Evolutionary conservation across 1,284 basidiomycete species (phyloP), one percentile per base, ranked within the genome.

Genomic region (Apiotrichum sp.): DNA sequence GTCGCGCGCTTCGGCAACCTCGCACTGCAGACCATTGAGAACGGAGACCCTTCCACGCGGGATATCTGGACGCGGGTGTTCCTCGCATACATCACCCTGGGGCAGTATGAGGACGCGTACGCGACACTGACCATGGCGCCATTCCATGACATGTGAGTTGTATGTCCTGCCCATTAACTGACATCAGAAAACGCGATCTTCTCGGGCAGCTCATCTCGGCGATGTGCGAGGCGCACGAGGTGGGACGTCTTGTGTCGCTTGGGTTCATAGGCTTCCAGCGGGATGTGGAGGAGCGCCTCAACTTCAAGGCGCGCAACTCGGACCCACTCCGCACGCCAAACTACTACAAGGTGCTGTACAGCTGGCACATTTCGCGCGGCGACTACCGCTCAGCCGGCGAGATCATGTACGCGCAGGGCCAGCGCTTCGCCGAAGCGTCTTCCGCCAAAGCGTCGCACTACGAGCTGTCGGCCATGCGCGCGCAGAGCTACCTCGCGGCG

Each of bases 281-380:
- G 55, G 89, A 96, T 69, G 88, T 98, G 32, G 93, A 97, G 78
- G 85, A 84, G 52, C 86, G 88, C 16, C 80, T 99, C 47, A 84
- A 87, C 42, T 98, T 96, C 81, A 96, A 97, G 75, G 91, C 92
- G 9, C 84, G 93, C 59, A 96, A 98, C 73, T 88, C 87, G 22
- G 89, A 98, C 77, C 92, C 95, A 46, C 82, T 89, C 51, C 79
- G 86, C 43, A 82, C 80, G 44, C 93, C 93, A 0, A 87, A 87
- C 70, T 98, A 97, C 79, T 89, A 92, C 50, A 83, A 85, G 64
- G 89, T 98, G 56, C 78, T 98, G n/a, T 97, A 98, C 78, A 87
- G 91, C 48, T 98, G 93, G 89, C 87, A 91, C 73, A 84, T 87
- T 61, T 81, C 83, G 52, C 80, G 88, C 72, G 88, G 88, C 36